Base-by-base conservation (phyloP, 768 basidiomycete species). In the Leccinum aurantiacum region DNA sequence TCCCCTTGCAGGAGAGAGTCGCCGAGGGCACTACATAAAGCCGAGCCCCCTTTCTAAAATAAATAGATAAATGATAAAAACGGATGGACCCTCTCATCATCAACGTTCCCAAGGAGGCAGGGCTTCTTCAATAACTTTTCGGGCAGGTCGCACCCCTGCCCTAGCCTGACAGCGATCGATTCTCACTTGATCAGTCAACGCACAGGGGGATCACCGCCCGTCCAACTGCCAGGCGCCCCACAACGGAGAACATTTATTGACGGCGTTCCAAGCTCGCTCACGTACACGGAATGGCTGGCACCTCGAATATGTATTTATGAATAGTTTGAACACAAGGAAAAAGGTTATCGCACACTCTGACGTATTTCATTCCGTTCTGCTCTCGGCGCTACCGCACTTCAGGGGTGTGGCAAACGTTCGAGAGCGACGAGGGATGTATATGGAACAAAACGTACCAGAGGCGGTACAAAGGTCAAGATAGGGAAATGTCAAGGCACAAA, bases 391-490 rank as follows among this genome's bases (percentile, higher is more conserved):
- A 35, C 33, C 19, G 37, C 46, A 44, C 17, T 25, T 37, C 55
- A 33, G 29, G 41, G 48, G 33, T 6, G 33, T 41, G 19, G 47
- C n/a, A 31, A 19, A 31, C 8, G 24, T 41, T 49, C 14, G 15
- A 38, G 51, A 3, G 19, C 33, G 27, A 50, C 17, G 5, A 50
- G 10, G 38, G 25, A 51, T 35, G 29, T 8, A 29, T 33, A 57
- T 48, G 27, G 22, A 57, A 50, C 22, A 6, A 7, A 59, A 44
- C 11, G 37, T 65, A 33, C 19, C 13, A 44, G 6, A 53, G 22
- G 13, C 7, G 24, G 52, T 31, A 64, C 47, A 53, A 53, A 10
- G 15, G 37, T 19, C 52, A 63, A 59, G 19, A 49, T 19, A n/a
- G 7, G 33, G 50, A 47, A 53, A 48, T 31, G 41, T 24, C 19